Base-by-base conservation (phyloP, 192 early-diverging fungal genomes). In the Podila minutissima region DNA sequence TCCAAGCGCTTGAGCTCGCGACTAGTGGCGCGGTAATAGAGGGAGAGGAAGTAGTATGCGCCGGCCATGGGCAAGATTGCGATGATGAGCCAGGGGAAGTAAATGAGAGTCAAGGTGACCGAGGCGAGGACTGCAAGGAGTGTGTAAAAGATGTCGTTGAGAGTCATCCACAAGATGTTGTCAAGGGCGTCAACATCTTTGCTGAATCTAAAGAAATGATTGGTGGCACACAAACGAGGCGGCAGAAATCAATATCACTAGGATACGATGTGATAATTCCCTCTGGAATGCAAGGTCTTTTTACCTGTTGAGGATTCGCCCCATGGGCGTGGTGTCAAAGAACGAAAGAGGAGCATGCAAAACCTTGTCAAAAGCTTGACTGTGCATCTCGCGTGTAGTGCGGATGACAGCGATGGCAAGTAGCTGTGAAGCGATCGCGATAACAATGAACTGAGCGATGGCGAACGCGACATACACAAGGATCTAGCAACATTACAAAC, bases 1-100 rank as follows among this genome's bases (percentile, higher is more conserved):
- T 95, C 94, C 5, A 97, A 75, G 4, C 94, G 91, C 71, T 96
- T 95, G 31, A 97, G 59, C 74, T 97, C 95, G 29, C 95, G 90
- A 0, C 92, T 93, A 0, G 91, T 91, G 13, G 89, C 67, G 24
- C 93, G 85, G 81, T 96, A 98, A 38, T 94, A 79, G 15, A 77
- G 76, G 24, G 93, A 91, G 10, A 94, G 59, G 12, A 82, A 66
- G 71, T 90, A 92, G 83, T 96, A 95, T 8, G 96, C 78, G 0
- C 92, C 92, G 3, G 89, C 82, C 20, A 96, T 76, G 4, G 94
- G 89, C 2, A 84, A 78, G 26, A 90, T 69, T 66, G 95, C 93
- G n/a, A 89, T 53, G 19, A 86, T 65, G 66, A 95, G 93, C 38
- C 83, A 63, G 0, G 94, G 94, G 9, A 86, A 70, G 41, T 33